Conservation (phyloP, 768 basidiomycete species). For the Paxillus rubicundulus region DNA sequence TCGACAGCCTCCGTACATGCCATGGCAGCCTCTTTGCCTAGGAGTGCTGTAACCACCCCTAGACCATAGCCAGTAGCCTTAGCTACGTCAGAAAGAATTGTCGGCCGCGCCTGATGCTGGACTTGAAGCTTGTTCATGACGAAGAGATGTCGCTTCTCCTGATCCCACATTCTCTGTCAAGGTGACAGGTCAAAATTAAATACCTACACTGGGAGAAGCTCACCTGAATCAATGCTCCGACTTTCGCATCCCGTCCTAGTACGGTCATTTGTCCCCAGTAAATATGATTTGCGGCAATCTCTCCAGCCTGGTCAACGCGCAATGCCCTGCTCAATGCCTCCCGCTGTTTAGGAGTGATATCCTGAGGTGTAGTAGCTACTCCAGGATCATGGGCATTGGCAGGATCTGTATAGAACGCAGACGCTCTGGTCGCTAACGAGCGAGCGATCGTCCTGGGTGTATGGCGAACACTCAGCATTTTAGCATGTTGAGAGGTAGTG, state of each 20-base stretch:
- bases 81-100: slow-evolving; percentile 78
- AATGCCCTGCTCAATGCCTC: slow-evolving; percentile 61
- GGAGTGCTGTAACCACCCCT: slow-evolving; percentile 78
- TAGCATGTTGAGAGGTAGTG: neutral
- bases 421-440: slow-evolving; percentile 36
- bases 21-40: slow-evolving; percentile 95
- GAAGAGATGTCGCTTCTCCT: slow-evolving; percentile 86
- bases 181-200: slow-evolving; percentile 3
- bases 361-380: slow-evolving; percentile 51
- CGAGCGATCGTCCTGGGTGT: slow-evolving; percentile 13
- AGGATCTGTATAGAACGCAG: slow-evolving; percentile 48
- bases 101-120: slow-evolving; percentile 85
- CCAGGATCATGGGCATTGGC: slow-evolving; percentile 36
- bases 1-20: slow-evolving; percentile 98
- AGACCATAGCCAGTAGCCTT: slow-evolving; percentile 85
- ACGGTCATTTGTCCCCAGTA: slow-evolving; percentile 85
- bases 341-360: slow-evolving; percentile 50
- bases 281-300: slow-evolving; percentile 94
- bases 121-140: slow-evolving; percentile 84
- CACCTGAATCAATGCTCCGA: slow-evolving; percentile 74
- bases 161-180: slow-evolving; percentile 88
- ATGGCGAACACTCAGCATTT: slow-evolving; percentile 1
- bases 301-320: slow-evolving; percentile 93
- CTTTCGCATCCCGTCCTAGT: slow-evolving; percentile 54
- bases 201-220: neutral